A percentile compares a stretch with the other conserved stretches of the same genome.
phyloP scores from a whole-genome alignment of 192 early-diverging fungal species.

The Phlyctochytrium bullatum region DNA sequence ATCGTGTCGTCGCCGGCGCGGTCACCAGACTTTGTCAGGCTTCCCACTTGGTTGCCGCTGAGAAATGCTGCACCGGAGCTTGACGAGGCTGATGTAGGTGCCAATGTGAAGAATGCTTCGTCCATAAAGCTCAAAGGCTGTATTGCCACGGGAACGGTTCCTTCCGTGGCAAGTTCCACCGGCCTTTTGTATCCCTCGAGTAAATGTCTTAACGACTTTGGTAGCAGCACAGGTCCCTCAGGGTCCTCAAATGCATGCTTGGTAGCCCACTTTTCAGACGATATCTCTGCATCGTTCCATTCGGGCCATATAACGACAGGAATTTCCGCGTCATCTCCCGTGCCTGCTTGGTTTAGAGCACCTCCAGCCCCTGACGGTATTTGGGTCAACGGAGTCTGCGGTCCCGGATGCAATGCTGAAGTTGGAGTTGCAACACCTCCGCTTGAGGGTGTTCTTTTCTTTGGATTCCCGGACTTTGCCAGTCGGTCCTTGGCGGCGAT shows the following conservation, averaged over 20 bases:
- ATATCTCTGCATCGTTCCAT: constrained; percentile 55
- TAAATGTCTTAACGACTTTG: constrained; percentile 28
- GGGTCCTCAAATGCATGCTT: constrained; percentile 63
- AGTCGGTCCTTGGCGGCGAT: background rate
- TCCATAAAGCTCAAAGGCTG: constrained; percentile 30
- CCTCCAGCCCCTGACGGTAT: constrained; percentile 6
- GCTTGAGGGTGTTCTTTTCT: constrained; percentile 34
- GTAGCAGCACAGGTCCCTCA: constrained; percentile 36
- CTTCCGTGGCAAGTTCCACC: constrained; percentile 36
- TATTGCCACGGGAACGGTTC: constrained; percentile 30
- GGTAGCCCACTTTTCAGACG: constrained; percentile 55
- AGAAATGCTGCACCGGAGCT: constrained; percentile 4
- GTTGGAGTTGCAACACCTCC: constrained; percentile 5
- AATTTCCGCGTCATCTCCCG: constrained; percentile 27
- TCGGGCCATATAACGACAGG: constrained; percentile 56
- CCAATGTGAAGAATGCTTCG: constrained; percentile 30
- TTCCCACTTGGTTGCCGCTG: background rate
- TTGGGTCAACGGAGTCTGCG: constrained; percentile 7
- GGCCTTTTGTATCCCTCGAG: constrained; percentile 43
- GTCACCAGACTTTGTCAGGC: background rate
- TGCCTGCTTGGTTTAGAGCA: background rate
- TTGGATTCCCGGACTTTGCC: constrained; percentile 25
- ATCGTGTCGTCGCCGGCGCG: background rate
- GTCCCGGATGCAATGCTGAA: background rate
- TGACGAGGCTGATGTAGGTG: constrained; percentile 13